Evolutionary conservation across 306 rosid genomes (phyloP).

Genomic region (Gillenia trifoliata): DNA sequence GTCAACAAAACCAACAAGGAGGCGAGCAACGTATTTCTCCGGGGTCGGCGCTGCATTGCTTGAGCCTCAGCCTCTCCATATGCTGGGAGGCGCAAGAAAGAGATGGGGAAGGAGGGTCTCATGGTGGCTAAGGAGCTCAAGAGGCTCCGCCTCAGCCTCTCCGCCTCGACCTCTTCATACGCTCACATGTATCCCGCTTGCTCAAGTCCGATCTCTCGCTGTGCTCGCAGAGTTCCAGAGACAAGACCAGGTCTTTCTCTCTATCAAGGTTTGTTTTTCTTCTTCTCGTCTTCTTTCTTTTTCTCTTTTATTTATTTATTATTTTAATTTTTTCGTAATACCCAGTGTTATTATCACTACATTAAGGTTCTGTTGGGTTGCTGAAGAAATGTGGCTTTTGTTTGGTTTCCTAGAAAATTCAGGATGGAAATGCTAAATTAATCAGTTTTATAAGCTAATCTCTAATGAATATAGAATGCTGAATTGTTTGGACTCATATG

Average conservation of each 20-base stretch:
- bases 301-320: too few species aligned
- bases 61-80: slow-evolving; percentile 85
- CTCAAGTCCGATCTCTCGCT: slow-evolving; percentile 82
- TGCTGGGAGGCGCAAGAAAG: slow-evolving; percentile 97
- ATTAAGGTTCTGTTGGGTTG: too few species aligned
- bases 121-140: slow-evolving; percentile 72
- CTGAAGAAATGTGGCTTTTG: too few species aligned
- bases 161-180: slow-evolving; percentile 59
- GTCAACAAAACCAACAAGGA: neutral
- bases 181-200: slow-evolving; percentile 69
- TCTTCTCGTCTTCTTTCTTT: neutral
- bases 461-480: neutral
- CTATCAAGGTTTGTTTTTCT: slow-evolving; percentile 47
- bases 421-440: neutral
- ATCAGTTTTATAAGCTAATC: too few species aligned
- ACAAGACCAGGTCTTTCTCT: slow-evolving; percentile 70
- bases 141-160: slow-evolving; percentile 46
- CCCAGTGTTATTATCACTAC: neutral
- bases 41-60: neutral
- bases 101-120: slow-evolving; percentile 86
- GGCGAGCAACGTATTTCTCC: slow-evolving; percentile 16
- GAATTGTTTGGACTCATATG: neutral
- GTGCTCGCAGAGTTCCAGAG: slow-evolving; percentile 75
- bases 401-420: neutral
- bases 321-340: neutral